Conservation (phyloP, 257 asterid genomes). For the Solanum sitiens region DNA sequence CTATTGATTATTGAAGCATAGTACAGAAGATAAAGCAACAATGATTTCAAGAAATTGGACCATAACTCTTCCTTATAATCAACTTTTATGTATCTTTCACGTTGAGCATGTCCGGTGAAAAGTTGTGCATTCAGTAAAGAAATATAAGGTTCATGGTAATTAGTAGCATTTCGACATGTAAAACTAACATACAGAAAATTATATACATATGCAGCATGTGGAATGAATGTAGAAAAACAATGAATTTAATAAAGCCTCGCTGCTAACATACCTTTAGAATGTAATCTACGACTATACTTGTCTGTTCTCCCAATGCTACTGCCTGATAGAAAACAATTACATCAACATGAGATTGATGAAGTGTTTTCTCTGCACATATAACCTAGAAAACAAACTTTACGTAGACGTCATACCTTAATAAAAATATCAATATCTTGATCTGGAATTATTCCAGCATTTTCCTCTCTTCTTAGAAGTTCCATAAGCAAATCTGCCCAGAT, state of each 20-base stretch:
- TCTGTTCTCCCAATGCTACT: slow-evolving; percentile 72
- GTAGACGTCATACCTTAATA: slow-evolving; percentile 45
- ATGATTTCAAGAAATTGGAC: not conserved
- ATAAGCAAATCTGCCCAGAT: slow-evolving; percentile 43
- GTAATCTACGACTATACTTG: slow-evolving; percentile 65
- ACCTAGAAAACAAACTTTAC: not conserved
- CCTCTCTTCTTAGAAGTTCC: slow-evolving; percentile 69
- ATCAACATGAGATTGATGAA: slow-evolving; percentile 6
- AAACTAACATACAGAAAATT: not conserved
- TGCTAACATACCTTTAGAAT: slow-evolving; percentile 54
- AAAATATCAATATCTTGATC: slow-evolving; percentile 56
- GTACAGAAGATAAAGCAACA: not conserved
- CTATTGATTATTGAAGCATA: not conserved
- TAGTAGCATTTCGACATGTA: not conserved
- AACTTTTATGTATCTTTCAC: not conserved
- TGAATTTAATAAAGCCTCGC: not conserved
- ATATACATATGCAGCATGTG: not conserved
- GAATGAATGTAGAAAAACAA: not conserved
- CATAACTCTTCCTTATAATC: not conserved
- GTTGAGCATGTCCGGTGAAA: not conserved
- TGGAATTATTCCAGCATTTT: slow-evolving; percentile 48
- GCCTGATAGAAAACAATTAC: slow-evolving; percentile 56
- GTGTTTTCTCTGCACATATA: not conserved
- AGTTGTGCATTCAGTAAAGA: not conserved
- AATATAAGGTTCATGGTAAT: not conserved